phyloP scores from a whole-genome alignment of 441 rosid species.

The Gossypium laxum region DNA sequence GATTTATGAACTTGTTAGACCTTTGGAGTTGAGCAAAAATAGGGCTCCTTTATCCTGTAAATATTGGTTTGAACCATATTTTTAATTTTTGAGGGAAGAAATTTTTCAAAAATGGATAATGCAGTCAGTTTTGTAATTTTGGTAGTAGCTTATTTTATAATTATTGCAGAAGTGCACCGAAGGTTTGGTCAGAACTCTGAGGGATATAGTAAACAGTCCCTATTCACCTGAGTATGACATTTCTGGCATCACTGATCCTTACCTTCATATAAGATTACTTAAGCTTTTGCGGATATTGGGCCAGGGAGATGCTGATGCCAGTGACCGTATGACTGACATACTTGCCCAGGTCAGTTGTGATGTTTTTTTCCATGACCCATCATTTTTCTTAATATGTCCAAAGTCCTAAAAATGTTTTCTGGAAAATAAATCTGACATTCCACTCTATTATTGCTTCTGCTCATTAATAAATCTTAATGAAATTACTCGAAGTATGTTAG shows the following conservation, averaged over 20 bases:
- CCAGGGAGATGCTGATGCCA: constrained; percentile 84
- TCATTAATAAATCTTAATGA: too few relatives aligned
- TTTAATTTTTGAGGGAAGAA: too few relatives aligned
- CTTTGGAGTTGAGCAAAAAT: not conserved
- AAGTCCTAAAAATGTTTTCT: not conserved
- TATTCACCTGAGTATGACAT: constrained; percentile 95
- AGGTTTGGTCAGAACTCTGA: constrained; percentile 72
- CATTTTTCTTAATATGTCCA: not conserved
- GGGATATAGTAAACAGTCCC: constrained; percentile 84
- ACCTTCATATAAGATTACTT: constrained; percentile 89
- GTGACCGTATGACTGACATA: constrained; percentile 93
- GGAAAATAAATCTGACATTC: too few relatives aligned
- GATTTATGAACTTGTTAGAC: not conserved
- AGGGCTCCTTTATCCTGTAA: not conserved
- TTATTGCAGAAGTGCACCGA: constrained; percentile 71
- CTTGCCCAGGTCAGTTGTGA: constrained; percentile 78
- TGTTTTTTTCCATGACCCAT: constrained; percentile 7
- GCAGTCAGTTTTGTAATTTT: not conserved
- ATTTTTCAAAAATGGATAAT: too few relatives aligned
- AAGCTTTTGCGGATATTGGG: constrained; percentile 76
- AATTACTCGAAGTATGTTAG: too few relatives aligned
- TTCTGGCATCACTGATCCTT: constrained; percentile 94
- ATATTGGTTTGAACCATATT: not conserved
- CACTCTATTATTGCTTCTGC: too few relatives aligned
- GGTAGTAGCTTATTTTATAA: constrained; percentile 15